phyloP scores from a whole-genome alignment of 495 filamentous ascomycete species.

The Beverwykella pulmonaria region DNA sequence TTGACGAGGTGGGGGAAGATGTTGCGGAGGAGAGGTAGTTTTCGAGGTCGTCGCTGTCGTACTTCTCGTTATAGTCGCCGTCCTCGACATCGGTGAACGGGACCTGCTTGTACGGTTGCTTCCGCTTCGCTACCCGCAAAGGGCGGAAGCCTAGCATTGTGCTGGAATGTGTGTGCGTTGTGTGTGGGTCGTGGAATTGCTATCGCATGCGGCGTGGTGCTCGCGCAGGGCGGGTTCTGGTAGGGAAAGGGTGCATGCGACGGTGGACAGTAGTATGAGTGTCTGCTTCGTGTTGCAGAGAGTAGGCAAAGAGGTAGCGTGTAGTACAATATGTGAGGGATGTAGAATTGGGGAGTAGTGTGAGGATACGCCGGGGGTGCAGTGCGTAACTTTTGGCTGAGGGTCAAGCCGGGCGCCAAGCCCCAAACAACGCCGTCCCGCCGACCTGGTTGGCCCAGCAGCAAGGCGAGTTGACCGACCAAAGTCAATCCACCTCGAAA shows the following conservation, averaged over 20 bases:
- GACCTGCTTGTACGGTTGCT: slow-evolving; percentile 33
- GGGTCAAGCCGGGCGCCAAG: no score
- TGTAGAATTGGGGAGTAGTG: no score
- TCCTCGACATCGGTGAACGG: slow-evolving; percentile 29
- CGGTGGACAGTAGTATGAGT: not conserved
- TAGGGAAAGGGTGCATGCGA: not conserved
- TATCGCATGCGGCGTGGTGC: slow-evolving; percentile 1
- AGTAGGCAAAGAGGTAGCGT: not conserved
- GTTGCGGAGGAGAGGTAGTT: slow-evolving; percentile 24
- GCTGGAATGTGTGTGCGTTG: not conserved
- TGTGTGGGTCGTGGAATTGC: not conserved
- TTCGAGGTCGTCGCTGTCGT: slow-evolving; percentile 30
- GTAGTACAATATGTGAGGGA: not conserved
- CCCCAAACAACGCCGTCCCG: no score
- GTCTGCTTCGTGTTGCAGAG: not conserved
- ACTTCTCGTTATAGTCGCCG: slow-evolving; percentile 25
- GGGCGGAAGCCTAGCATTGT: slow-evolving; percentile 36
- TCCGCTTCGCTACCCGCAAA: slow-evolving; percentile 35
- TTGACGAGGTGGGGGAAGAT: slow-evolving; percentile 29
- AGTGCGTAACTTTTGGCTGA: no score
- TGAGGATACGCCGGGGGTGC: no score
- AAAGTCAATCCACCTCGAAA: no score
- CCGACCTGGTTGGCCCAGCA: no score
- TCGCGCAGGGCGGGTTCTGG: not conserved
- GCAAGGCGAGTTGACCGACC: no score